Evolutionary conservation across 768 basidiomycete genomes (phyloP).

Genomic region (Mycena alexandri): DNA sequence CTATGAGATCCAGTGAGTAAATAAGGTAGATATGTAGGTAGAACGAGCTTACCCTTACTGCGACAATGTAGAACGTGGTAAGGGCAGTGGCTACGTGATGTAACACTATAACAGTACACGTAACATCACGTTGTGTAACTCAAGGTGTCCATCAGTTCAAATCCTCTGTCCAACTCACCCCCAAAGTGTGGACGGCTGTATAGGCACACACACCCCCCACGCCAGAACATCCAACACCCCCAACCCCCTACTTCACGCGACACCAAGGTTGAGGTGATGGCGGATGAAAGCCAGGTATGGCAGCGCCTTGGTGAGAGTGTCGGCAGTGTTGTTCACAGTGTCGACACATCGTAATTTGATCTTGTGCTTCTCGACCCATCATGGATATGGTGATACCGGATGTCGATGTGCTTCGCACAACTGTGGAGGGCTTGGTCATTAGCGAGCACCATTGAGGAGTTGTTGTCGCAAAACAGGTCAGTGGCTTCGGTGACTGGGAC

Average conservation of each 20-base stretch:
- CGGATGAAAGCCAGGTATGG: background rate
- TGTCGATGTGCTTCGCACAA: slow-evolving; percentile 48
- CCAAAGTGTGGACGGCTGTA: no score
- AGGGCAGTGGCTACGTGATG: no score
- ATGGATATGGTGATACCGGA: slow-evolving; percentile 48
- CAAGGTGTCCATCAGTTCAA: no score
- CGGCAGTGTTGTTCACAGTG: background rate
- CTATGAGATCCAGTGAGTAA: no score
- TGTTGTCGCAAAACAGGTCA: background rate
- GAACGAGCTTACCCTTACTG: no score
- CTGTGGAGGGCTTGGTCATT: background rate
- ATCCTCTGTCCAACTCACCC: no score
- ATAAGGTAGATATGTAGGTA: no score
- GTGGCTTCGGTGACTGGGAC: background rate
- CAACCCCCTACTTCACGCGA: background rate
- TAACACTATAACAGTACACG: no score
- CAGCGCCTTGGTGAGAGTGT: background rate
- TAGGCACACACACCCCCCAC: background rate
- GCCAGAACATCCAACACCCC: background rate
- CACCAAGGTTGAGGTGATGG: background rate
- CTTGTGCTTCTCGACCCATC: slow-evolving; percentile 30
- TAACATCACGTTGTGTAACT: no score
- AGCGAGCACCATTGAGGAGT: background rate
- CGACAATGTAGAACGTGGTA: no score
- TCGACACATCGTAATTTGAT: background rate